These are phyloP conservation scores for Psilocybe tampanensis DNA, from an alignment of 768 basidiomycete genomes.

Conservation along the genomic window DNA sequence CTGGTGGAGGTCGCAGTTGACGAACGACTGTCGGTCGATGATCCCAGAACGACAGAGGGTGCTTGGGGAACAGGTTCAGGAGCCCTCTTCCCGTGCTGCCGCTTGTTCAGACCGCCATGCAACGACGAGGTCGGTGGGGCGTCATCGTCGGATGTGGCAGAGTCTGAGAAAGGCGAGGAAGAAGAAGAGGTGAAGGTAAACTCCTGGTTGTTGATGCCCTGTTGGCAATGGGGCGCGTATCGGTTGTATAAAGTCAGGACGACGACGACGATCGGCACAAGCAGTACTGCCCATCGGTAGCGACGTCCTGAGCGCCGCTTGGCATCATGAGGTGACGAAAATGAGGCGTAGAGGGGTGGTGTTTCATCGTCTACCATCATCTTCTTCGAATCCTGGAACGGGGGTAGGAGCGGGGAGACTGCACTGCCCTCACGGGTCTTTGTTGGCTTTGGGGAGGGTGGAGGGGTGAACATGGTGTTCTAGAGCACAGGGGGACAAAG, in stretches of 20 bases:
- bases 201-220: constrained; percentile 36
- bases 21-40: constrained; percentile 7
- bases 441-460: constrained; percentile 33
- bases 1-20: constrained; percentile 15
- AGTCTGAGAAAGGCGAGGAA: neutral
- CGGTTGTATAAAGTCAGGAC: constrained; percentile 54
- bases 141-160: neutral
- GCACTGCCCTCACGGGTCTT: neutral
- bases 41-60: neutral
- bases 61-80: neutral
- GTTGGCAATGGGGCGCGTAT: constrained; percentile 47
- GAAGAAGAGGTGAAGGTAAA: constrained; percentile 26
- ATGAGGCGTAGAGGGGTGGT: neutral
- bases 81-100: neutral
- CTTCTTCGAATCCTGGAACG: constrained; percentile 12
- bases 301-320: constrained; percentile 50
- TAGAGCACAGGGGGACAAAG: constrained; percentile 13
- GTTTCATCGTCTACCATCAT: neutral
- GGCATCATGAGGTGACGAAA: constrained; percentile 5
- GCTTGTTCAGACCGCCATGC: neutral
- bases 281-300: constrained; percentile 51
- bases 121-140: neutral
- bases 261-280: constrained; percentile 59
- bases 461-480: constrained; percentile 35
- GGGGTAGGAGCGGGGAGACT: constrained; percentile 6